Percentiles rank a stretch among this genome's conserved stretches.
Evolutionary conservation across 768 basidiomycete species (phyloP).

Genomic region (Pholiota conissans): DNA sequence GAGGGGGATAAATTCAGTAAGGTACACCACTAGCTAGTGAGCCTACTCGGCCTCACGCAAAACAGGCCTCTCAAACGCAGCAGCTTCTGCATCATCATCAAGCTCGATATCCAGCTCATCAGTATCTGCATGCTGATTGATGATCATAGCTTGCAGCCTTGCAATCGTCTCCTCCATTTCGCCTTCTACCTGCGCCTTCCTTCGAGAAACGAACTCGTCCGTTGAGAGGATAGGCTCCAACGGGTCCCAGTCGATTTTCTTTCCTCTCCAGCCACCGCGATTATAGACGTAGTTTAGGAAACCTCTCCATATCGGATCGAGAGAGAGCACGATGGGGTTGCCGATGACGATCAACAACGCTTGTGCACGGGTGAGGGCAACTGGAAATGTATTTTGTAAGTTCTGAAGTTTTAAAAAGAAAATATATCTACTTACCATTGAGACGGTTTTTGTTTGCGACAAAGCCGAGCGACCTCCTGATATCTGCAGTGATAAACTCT

Average conservation of each 20-base stretch:
- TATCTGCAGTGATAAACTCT: constrained; percentile 48
- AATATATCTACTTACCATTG: constrained; percentile 49
- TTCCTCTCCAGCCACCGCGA: constrained; percentile 55
- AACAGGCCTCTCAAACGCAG: constrained; percentile 29
- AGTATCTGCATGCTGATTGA: constrained; percentile 27
- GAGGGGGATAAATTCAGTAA: too few species aligned
- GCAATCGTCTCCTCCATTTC: constrained; percentile 40
- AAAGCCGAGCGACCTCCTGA: constrained; percentile 57
- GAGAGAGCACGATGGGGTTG: constrained; percentile 54
- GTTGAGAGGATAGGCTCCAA: constrained; percentile 26
- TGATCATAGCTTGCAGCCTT: constrained; percentile 32
- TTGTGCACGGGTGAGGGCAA: constrained; percentile 67
- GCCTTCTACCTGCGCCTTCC: constrained; percentile 24
- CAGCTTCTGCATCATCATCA: constrained; percentile 27
- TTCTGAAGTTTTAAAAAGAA: background rate
- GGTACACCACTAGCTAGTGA: too few species aligned
- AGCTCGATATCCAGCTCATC: constrained; percentile 26
- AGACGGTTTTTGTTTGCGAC: constrained; percentile 55
- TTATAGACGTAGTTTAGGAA: constrained; percentile 59
- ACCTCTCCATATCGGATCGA: constrained; percentile 58
- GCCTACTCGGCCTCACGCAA: constrained; percentile 30
- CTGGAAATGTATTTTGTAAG: constrained; percentile 27
- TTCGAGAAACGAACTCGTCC: constrained; percentile 32
- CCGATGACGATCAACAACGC: constrained; percentile 64
- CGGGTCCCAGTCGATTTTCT: constrained; percentile 33